phyloP scores from a whole-genome alignment of 1,284 basidiomycete species.

The Cutaneotrichosporon spelunceum region DNA sequence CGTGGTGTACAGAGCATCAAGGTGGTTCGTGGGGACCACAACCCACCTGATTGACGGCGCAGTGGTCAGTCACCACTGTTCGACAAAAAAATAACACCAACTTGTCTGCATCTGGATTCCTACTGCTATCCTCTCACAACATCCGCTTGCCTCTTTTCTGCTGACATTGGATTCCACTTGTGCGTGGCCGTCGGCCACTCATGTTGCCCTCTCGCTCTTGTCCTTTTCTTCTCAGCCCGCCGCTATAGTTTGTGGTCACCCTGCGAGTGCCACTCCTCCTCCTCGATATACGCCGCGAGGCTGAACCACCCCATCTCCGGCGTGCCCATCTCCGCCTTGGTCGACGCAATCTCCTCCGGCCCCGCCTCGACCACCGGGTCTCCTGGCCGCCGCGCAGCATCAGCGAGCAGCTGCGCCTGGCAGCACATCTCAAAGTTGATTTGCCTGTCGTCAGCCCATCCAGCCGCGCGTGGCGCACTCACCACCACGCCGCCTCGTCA shows the following conservation, averaged over 20 bases:
- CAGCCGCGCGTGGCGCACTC: slow-evolving; percentile 10
- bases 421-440: slow-evolving; percentile 47
- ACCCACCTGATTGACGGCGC: too few relatives aligned
- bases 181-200: too few relatives aligned
- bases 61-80: too few relatives aligned
- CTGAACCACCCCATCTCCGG: slow-evolving; percentile 47
- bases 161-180: too few relatives aligned
- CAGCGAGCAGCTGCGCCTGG: slow-evolving; percentile 42
- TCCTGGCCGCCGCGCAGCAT: slow-evolving; percentile 35
- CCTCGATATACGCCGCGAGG: slow-evolving; percentile 41
- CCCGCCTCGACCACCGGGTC: slow-evolving; percentile 31
- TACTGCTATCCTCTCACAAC: too few relatives aligned
- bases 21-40: too few relatives aligned
- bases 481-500: slow-evolving; percentile 50
- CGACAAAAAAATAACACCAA: too few relatives aligned
- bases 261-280: slow-evolving; percentile 36
- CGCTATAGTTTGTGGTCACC: slow-evolving; percentile 37
- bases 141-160: too few relatives aligned
- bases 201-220: too few relatives aligned
- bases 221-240: too few relatives aligned
- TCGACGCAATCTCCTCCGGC: slow-evolving; percentile 36
- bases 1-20: too few relatives aligned
- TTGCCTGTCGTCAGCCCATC: slow-evolving; percentile 28
- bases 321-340: slow-evolving; percentile 42
- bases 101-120: too few relatives aligned